Evolutionary conservation across 768 basidiomycete species (phyloP).

Genomic region (Boletus pseudo-olivaceus): DNA sequence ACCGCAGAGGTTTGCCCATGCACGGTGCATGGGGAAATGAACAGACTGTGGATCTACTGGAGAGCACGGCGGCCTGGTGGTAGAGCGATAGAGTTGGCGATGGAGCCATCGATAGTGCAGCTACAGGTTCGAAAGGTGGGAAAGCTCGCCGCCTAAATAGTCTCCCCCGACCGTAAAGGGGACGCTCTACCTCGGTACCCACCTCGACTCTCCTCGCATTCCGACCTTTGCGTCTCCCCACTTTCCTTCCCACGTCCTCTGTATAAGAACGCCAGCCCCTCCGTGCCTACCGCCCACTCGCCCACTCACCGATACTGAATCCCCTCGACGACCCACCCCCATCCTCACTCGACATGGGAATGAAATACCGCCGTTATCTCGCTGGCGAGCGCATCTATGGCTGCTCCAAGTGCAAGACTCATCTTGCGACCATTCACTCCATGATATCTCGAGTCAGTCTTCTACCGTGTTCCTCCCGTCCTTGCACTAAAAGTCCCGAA

Average conservation of each 20-base stretch:
- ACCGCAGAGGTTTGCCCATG: not conserved
- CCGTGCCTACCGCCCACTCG: not conserved
- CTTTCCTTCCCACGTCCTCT: constrained; percentile 28
- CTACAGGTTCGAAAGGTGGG: constrained; percentile 20
- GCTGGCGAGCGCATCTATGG: constrained; percentile 84
- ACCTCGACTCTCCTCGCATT: constrained; percentile 2
- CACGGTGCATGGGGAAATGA: not conserved
- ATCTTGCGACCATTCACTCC: constrained; percentile 85
- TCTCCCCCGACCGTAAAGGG: constrained; percentile 23
- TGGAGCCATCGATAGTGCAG: constrained; percentile 5
- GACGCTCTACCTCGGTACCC: constrained; percentile 6
- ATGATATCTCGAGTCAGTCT: constrained; percentile 82
- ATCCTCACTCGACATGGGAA: constrained; percentile 58
- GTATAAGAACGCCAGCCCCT: constrained; percentile 22
- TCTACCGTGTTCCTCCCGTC: not conserved
- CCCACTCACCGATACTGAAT: constrained; percentile 1
- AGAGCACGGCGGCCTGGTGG: not conserved
- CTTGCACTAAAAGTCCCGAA: constrained; percentile 18
- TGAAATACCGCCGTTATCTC: constrained; percentile 86
- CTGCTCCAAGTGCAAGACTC: constrained; percentile 82
- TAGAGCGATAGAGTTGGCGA: not conserved
- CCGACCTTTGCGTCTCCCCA: constrained; percentile 8
- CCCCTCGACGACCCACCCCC: not conserved
- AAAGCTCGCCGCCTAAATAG: constrained; percentile 22
- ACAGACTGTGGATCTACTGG: not conserved